Base-by-base conservation (phyloP, 345 rosid genomes). In the Laguncularia racemosa region DNA sequence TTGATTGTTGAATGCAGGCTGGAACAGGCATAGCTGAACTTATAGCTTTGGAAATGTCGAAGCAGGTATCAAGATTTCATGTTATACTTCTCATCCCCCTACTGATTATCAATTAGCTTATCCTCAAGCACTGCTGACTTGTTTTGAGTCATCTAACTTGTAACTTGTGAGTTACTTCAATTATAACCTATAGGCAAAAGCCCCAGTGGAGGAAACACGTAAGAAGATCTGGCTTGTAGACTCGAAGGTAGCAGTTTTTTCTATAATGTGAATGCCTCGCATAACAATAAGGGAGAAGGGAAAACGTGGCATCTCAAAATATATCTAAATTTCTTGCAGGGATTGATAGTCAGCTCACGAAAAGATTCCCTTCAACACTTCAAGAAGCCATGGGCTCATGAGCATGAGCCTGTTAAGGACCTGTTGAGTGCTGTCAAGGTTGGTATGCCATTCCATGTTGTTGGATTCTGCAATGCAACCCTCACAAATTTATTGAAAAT, bases 21-120 rank as follows among this genome's bases (percentile, higher is more conserved):
- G 99, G 99, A 57, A 93, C 99, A 45, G 97, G 99, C 44, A 93
- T 93, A 65, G 96, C 97, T 52, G 96, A 90, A 59, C 97, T 93
- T 56, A 87, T 90, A 67, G 97, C 97, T 19, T 85, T 90, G 14
- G 96, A 93, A 75, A 78, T 84, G 60, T 89, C 99, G 20, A 93
- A 82, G 71, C 95, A 80, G 96, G 99, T 89, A 78, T 44, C 45
- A 17, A 48, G 51, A 7, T 33, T 33, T 33, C 40, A 33, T 33
- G 40, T 33, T 10, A 9, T 4, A 7, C 40, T 33, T 33, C 40
- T 33, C 40, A 9, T 33, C 40, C 11, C 11, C 11, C 0, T 33
- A 33, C 28, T 23, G 5, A 1, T 23, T 23, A 33, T 33, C 40
- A 6, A 33, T 33, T 33, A 4, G 9, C 40, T 7, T 33, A 4